Evolutionary conservation across 371 early-diverging fungal genomes (phyloP), one percentile per base, ranked within the genome.

Genomic region (Parasitella parasitica): DNA sequence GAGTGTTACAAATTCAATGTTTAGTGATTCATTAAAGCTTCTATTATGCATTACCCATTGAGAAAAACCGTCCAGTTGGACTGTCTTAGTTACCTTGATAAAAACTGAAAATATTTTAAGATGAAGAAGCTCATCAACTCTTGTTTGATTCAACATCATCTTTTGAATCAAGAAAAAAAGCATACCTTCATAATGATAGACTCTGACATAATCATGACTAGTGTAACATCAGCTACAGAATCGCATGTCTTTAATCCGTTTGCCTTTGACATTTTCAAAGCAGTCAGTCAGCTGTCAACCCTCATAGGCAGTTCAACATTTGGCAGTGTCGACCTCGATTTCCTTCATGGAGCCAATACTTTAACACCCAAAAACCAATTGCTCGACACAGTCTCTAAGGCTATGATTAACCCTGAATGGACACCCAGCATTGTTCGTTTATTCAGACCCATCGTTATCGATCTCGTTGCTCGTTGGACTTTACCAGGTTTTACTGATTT

Each of bases 401-500:
- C 67, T 18, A 70, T 80, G 66, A 63, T 77, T 43, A 59, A 72
- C 39, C 68, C 73, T 11, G 38, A 61, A 30, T 71, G 69, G 67
- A 80, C 81, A 0, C 49, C 64, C 0, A 53, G 51, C 18, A 76
- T 92, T 36, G 81, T 88, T 6, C 63, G 73, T 34, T 69, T 83
- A 11, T 91, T 87, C 63, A 79, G 96, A 38, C 92, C 94, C 16
- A 75, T 95, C 28, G 77, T 92, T 8, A 82, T 94, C 41, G 96
- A 95, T 59, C 82, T 95, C 39, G 82, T 85, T 3, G 90, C 91
- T 27, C 87, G 96, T 28, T 91, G 91, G 91, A 79, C 82, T n/a
- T 68, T 74, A 11, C 75, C 84, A 13, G 82, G 78, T 8, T 78
- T 79, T 12, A 65, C 75, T 12, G 59, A 75, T 13, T 78, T 83